Conservation (phyloP, 306 rosid species). For the Astragalus membranaceus region DNA sequence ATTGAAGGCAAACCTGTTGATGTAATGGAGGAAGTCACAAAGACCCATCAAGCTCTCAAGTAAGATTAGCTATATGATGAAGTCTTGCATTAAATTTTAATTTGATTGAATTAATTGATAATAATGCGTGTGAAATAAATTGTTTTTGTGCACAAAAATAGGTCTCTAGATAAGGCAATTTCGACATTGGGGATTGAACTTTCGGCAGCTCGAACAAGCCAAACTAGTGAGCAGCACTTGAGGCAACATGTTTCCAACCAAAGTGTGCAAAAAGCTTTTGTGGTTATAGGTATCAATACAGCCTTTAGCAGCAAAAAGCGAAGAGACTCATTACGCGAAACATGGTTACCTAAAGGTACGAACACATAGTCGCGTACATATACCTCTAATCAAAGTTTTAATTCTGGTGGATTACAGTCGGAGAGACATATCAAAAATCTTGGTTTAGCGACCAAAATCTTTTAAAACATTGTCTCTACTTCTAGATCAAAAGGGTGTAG, state of each 20-base stretch:
- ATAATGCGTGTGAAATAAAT: background rate
- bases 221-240: conserved; percentile 15
- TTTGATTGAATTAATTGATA: background rate
- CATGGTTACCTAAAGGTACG: conserved; percentile 81
- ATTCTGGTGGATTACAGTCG: no score
- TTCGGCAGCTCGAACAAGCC: conserved; percentile 44
- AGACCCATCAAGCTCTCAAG: conserved; percentile 82
- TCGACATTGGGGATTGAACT: conserved; percentile 69
- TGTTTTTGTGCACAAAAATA: conserved; percentile 10
- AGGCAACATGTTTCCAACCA: conserved; percentile 4
- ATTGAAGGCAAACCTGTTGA: conserved; percentile 48
- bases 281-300: conserved; percentile 83
- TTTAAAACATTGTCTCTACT: background rate
- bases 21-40: conserved; percentile 61
- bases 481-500: background rate
- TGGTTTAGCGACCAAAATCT: no score
- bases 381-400: no score
- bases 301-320: conserved; percentile 83
- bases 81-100: background rate
- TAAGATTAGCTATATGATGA: conserved; percentile 16
- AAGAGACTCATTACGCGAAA: conserved; percentile 63
- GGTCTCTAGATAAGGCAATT: conserved; percentile 72
- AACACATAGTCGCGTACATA: no score
- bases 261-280: conserved; percentile 55
- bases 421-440: no score